Evolutionary conservation across 1,284 basidiomycete genomes (phyloP), one percentile per base, ranked within the genome.

Genomic region (Cronartium quercuum): DNA sequence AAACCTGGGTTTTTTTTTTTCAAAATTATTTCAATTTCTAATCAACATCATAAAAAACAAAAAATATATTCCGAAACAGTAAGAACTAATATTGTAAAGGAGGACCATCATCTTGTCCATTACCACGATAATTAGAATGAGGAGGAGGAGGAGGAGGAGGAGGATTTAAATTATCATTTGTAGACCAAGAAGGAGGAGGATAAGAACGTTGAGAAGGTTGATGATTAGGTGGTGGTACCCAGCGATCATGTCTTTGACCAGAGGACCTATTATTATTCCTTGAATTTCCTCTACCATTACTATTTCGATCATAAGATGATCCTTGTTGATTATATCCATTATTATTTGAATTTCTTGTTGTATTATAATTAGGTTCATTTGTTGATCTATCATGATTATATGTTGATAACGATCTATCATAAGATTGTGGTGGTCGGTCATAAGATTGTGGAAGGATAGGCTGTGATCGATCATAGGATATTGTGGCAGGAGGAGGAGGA

Each of bases 31-130:
- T 24, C 21, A 24, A 55, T 55, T 24, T 10, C n/a, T 24, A 55
- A 55, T n/a, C 29, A n/a, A 15, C 51, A 55, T 1, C n/a, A 29
- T 29, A 29, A 29, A 29, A 15, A n/a, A 1, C 13, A 1, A 29
- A 1, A 29, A 1, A 29, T 55, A 55, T 55, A 55, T 24, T 18
- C n/a, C n/a, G 0, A 24, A 55, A 2, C 21, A 24, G 34, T 24
- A 57, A 29, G 7, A 24, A 21, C 21, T 12, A 57, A 57, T 57
- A 57, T 12, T 57, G 21, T 57, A 57, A 12, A 57, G 21, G 51
- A 57, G 51, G 51, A 24, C 51, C 51, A 57, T 57, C 51, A 57
- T 57, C 51, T 15, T 57, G 51, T 57, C 51, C 51, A 57, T 57
- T 57, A 4, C 12, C 4, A 57, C n/a, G 21, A 10, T n/a, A 24